Evolutionary conservation across 2,329 filamentous ascomycete species (phyloP), one percentile per base, ranked within the genome.

Genomic region (Ophiostoma triangulosporum): DNA sequence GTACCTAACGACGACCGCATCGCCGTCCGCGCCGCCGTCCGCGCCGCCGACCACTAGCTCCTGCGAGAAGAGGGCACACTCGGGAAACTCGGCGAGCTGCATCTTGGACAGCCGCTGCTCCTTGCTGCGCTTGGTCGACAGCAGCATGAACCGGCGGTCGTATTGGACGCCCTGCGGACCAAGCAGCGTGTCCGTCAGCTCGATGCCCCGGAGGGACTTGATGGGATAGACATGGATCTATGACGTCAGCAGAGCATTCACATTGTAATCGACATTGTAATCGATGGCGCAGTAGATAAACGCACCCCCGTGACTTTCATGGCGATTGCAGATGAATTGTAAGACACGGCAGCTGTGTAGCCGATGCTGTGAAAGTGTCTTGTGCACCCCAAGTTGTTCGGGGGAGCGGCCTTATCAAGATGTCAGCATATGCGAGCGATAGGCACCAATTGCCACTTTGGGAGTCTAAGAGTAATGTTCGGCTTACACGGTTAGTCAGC

Each of bases 141-240:
- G 74, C 4, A 88, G 74, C 78, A 88, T 86, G 66, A 86, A 88
- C 32, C 73, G 72, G 9, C 85, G 77, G 68, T 89, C 85, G 63
- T 84, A 69, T 38, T 71, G 69, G 59, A 87, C 71, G 14, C 84
- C 84, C 57, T 80, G 74, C n/a, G 72, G 70, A 5, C 75, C 77
- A 48, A 87, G 65, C n/a, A 67, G 66, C 3, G 81, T 73, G 0
- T 68, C 65, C 4, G 70, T 56, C 31, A 88, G 68, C 17, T 72
- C 65, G 52, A 83, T 76, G 50, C 77, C 78, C 33, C 80, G 77
- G n/a, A 88, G 73, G 7, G 76, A 82, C 64, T 88, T 88, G 68
- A 88, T 81, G 40, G 85, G 84, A 64, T 88, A 87, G 48, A 84
- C 73, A 65, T 82, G 86, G 33, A 88, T 72, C 77, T 83, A 58